Evolutionary conservation across 208 protist genomes (phyloP).

Genomic region (Trypanosoma platydactyli): DNA sequence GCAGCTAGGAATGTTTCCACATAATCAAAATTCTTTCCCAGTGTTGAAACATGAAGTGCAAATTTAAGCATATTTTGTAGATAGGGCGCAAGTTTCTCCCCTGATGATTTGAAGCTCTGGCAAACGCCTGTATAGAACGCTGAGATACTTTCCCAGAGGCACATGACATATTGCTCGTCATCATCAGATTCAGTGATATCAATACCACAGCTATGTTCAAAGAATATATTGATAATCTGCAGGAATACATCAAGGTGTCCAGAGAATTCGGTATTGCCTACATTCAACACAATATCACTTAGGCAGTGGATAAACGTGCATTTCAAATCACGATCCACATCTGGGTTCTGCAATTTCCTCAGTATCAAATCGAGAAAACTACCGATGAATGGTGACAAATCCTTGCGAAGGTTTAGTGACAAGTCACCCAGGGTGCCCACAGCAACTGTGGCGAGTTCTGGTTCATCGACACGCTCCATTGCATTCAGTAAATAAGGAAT

Average conservation of each 20-base stretch:
- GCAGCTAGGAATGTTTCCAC: constrained; percentile 58
- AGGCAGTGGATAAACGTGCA: constrained; percentile 92
- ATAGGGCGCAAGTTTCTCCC: constrained; percentile 54
- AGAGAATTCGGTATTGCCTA: constrained; percentile 79
- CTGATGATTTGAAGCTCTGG: constrained; percentile 70
- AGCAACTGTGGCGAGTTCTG: constrained; percentile 76
- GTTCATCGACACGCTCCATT: constrained; percentile 79
- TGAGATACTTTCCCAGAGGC: constrained; percentile 69
- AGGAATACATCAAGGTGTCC: constrained; percentile 88
- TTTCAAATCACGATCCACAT: constrained; percentile 93
- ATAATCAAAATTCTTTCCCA: constrained; percentile 38
- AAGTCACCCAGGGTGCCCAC: constrained; percentile 95
- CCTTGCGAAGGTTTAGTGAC: constrained; percentile 69
- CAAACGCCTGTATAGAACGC: constrained; percentile 79
- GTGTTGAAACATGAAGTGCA: constrained; percentile 49
- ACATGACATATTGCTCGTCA: constrained; percentile 81
- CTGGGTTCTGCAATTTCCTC: constrained; percentile 58
- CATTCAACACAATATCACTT: constrained; percentile 95
- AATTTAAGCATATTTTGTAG: constrained; percentile 71
- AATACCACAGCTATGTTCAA: constrained; percentile 56
- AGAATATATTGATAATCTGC: constrained; percentile 67
- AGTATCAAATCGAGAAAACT: constrained; percentile 87
- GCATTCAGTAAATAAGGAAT: constrained; percentile 81
- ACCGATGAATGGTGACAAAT: constrained; percentile 72
- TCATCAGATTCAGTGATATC: constrained; percentile 72